phyloP scores from a whole-genome alignment of 208 protist genomes.

The Wallacemonas collosoma region DNA sequence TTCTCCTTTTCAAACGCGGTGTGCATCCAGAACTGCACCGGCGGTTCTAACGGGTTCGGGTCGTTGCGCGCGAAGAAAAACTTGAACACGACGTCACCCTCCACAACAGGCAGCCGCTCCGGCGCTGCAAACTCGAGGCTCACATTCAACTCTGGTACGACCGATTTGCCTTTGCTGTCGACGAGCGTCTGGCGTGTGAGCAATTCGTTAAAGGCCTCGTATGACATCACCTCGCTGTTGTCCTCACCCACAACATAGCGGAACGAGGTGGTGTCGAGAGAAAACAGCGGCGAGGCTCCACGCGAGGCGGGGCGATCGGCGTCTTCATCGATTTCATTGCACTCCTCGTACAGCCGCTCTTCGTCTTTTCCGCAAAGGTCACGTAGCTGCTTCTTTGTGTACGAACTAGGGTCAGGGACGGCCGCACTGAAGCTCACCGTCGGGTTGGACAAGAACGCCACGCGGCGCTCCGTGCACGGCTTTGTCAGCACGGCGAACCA shows the following conservation, averaged over 20 bases:
- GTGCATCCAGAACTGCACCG: conserved; percentile 82
- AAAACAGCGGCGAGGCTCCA: conserved; percentile 5
- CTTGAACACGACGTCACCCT: conserved; percentile 66
- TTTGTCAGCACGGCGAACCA: conserved; percentile 67
- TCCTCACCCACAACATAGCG: conserved; percentile 20
- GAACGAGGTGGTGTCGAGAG: conserved; percentile 28
- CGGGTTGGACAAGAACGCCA: conserved; percentile 62
- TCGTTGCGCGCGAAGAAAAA: conserved; percentile 74
- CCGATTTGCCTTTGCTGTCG: conserved; percentile 23
- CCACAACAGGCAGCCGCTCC: conserved; percentile 47
- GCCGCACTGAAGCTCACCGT: conserved; percentile 48
- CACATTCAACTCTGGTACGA: conserved; percentile 26
- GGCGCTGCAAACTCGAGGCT: conserved; percentile 41
- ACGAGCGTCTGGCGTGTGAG: conserved; percentile 13
- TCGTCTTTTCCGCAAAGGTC: conserved; percentile 61
- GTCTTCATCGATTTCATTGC: conserved; percentile 42
- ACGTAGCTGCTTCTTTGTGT: conserved; percentile 58
- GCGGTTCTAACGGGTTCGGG: conserved; percentile 60
- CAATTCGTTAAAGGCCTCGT: conserved; percentile 22
- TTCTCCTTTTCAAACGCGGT: conserved; percentile 51
- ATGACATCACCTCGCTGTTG: conserved; percentile 16
- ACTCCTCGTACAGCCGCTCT: conserved; percentile 52
- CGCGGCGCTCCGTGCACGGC: conserved; percentile 61
- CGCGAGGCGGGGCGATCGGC: neutral
- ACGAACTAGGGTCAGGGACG: conserved; percentile 48